These are phyloP conservation scores for Ambrosia trifida DNA, from an alignment of 129 eudicot genomes.

Conservation along the genomic window DNA sequence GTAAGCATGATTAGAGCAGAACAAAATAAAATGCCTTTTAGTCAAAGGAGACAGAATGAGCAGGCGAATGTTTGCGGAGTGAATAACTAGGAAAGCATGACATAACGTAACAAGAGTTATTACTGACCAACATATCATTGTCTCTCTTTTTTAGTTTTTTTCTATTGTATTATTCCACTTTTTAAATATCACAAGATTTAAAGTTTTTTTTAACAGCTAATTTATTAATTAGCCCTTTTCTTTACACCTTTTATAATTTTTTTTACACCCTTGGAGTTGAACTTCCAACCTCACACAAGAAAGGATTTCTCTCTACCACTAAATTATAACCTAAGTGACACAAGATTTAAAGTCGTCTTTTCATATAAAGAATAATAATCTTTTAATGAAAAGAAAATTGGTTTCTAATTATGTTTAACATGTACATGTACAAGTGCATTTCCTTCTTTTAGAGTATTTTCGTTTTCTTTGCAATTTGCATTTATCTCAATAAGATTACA, in stretches of 20 bases:
- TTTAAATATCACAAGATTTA: background rate
- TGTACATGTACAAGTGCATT: no score
- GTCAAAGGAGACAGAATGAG: constrained; percentile 45
- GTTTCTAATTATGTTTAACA: no score
- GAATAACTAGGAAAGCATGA: constrained; percentile 42
- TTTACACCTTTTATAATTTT: no score
- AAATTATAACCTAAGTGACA: no score
- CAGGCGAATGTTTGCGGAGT: constrained; percentile 57
- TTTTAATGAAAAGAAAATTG: background rate
- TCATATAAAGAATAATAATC: background rate
- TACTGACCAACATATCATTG: constrained; percentile 15
- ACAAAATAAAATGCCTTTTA: constrained; percentile 19
- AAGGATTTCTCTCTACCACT: no score
- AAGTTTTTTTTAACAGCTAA: background rate
- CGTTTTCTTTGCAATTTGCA: background rate
- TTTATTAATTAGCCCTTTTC: no score
- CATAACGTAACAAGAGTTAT: constrained; percentile 35
- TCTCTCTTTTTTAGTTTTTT: background rate
- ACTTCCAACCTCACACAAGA: no score
- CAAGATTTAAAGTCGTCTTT: background rate
- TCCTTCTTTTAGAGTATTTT: background rate
- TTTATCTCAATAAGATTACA: background rate
- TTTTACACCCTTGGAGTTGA: no score
- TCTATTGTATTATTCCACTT: background rate
- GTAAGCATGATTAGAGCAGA: constrained; percentile 33